Conservation (phyloP, 2,329 filamentous ascomycete genomes). For the Aspergillus sp. region DNA sequence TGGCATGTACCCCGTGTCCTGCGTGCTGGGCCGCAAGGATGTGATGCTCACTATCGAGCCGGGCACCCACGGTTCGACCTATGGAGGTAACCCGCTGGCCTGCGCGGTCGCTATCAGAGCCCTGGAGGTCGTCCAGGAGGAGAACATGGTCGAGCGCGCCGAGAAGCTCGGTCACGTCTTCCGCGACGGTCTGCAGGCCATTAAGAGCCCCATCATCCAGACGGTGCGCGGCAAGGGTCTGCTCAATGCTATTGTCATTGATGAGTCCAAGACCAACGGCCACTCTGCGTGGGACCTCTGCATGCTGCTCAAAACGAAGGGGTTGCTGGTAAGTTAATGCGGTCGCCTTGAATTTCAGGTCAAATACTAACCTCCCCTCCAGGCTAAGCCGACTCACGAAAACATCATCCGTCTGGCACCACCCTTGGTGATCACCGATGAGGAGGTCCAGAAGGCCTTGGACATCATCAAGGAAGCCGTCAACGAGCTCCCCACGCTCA, state of each 20-base stretch:
- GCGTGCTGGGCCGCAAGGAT: slow-evolving; percentile 82
- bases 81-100: slow-evolving; percentile 93
- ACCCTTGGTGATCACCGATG: slow-evolving; percentile 88
- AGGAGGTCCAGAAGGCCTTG: slow-evolving; percentile 76
- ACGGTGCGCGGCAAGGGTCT: slow-evolving; percentile 87
- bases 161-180: slow-evolving; percentile 80
- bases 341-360: not conserved
- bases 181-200: slow-evolving; percentile 72
- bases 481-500: slow-evolving; percentile 72
- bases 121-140: slow-evolving; percentile 89
- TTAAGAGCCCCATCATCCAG: slow-evolving; percentile 80
- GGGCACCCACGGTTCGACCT: slow-evolving; percentile 97
- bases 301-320: slow-evolving; percentile 92
- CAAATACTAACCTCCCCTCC: slow-evolving; percentile 7
- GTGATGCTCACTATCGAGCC: slow-evolving; percentile 96
- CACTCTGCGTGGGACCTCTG: slow-evolving; percentile 95
- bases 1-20: slow-evolving; percentile 98
- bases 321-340: slow-evolving; percentile 70
- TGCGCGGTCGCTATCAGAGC: slow-evolving; percentile 95
- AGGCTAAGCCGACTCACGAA: slow-evolving; percentile 98
- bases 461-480: slow-evolving; percentile 79
- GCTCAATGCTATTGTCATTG: slow-evolving; percentile 93
- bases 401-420: slow-evolving; percentile 99
- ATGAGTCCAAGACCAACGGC: slow-evolving; percentile 81
- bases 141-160: slow-evolving; percentile 80